phyloP scores from a whole-genome alignment of 2,329 filamentous ascomycete genomes.

The Penicillium aurantiogriseum region DNA sequence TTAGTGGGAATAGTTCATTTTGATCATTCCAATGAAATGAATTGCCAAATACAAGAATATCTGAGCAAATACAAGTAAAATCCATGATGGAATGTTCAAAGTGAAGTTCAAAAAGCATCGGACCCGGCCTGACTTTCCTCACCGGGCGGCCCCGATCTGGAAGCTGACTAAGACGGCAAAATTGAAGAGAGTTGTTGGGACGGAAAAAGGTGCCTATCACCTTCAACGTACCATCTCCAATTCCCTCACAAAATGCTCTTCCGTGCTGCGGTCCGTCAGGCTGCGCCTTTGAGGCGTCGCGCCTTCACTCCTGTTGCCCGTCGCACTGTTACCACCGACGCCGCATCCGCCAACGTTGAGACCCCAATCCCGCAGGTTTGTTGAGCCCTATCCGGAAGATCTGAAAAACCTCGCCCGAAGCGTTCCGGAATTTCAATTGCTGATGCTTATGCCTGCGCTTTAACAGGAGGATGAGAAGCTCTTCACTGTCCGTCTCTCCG shows the following conservation, averaged over 20 bases:
- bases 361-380: conserved; percentile 66
- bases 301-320: conserved; percentile 51
- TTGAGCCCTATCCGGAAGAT: conserved; percentile 39
- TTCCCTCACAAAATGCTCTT: conserved; percentile 63
- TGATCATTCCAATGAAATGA: neutral
- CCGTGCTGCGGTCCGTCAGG: conserved; percentile 63
- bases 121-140: conserved; percentile 16
- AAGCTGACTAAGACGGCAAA: conserved; percentile 34
- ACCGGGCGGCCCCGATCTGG: conserved; percentile 33
- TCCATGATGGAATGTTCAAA: neutral
- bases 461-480: conserved; percentile 84
- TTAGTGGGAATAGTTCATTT: neutral
- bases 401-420: conserved; percentile 41
- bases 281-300: conserved; percentile 55
- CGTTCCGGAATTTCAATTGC: conserved; percentile 16
- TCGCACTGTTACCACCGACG: conserved; percentile 89
- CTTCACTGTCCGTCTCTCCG: conserved; percentile 88
- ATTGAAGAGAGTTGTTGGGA: conserved; percentile 20
- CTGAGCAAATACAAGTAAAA: neutral
- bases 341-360: conserved; percentile 85
- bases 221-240: conserved; percentile 26
- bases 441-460: conserved; percentile 19
- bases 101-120: neutral
- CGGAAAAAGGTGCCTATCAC: conserved; percentile 11
- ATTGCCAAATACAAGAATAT: neutral